Evolutionary conservation across 345 rosid genomes (phyloP).

Genomic region (Salix purpurea): DNA sequence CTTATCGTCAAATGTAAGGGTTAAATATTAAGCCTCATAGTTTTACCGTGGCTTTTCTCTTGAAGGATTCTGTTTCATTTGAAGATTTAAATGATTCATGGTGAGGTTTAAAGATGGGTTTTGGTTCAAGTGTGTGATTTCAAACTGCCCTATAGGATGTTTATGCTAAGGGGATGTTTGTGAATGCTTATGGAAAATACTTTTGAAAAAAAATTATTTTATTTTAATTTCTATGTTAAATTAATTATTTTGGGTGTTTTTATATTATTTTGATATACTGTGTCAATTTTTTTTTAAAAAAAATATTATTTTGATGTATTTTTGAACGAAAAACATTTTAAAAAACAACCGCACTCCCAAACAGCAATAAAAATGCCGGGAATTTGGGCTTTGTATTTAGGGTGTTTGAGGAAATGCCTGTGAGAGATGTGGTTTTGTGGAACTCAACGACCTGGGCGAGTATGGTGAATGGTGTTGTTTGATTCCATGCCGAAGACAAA

Average conservation of each 20-base stretch:
- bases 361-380: neutral
- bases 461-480: constrained; percentile 24
- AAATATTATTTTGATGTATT: too few species aligned
- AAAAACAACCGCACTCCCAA: too few species aligned
- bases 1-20: neutral
- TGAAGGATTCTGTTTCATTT: constrained; percentile 17
- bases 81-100: constrained; percentile 20
- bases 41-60: neutral
- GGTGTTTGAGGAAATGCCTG: constrained; percentile 31
- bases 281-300: too few species aligned
- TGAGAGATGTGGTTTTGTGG: constrained; percentile 30
- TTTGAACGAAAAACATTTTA: too few species aligned
- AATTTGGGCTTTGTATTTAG: constrained; percentile 10
- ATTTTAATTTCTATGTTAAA: too few species aligned
- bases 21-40: neutral
- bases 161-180: neutral
- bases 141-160: constrained; percentile 27
- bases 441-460: constrained; percentile 20
- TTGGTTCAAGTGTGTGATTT: constrained; percentile 17
- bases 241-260: too few species aligned
- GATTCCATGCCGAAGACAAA: constrained; percentile 19
- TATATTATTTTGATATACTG: too few species aligned
- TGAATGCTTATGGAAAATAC: too few species aligned
- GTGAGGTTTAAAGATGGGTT: constrained; percentile 31
- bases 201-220: too few species aligned